These are phyloP conservation scores for Spizellomyces punctatus DNA, from an alignment of 192 early-diverging fungal species.

Conservation along the genomic window DNA sequence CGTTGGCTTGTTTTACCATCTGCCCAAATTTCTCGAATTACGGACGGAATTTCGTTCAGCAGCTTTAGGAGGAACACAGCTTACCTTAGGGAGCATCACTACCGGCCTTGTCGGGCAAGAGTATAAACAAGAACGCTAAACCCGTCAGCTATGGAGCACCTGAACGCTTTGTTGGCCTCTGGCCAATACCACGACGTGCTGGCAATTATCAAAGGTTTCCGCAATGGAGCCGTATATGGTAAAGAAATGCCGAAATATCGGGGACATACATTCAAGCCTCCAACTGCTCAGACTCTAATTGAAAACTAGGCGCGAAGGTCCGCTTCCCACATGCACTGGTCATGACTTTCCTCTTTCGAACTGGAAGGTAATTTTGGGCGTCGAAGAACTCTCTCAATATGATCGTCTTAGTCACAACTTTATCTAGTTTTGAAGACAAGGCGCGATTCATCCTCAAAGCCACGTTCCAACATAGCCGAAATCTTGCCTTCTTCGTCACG, in stretches of 20 bases:
- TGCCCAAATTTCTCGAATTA: too few relatives aligned
- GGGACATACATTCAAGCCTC: too few relatives aligned
- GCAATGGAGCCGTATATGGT: conserved; percentile 96
- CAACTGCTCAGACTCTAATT: background rate
- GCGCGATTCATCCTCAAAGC: conserved; percentile 74
- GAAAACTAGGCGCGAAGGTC: conserved; percentile 72
- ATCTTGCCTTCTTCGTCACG: conserved; percentile 88
- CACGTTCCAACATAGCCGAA: conserved; percentile 85
- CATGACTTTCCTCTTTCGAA: conserved; percentile 93
- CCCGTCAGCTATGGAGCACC: background rate
- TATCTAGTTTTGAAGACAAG: conserved; percentile 74
- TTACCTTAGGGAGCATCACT: too few relatives aligned
- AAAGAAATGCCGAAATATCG: background rate
- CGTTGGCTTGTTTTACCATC: too few relatives aligned
- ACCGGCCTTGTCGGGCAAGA: too few relatives aligned
- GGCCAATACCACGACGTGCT: conserved; percentile 73
- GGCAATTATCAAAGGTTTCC: conserved; percentile 85
- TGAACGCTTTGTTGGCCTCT: conserved; percentile 32
- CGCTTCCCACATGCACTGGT: conserved; percentile 96
- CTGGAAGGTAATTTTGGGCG: conserved; percentile 65
- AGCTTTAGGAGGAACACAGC: too few relatives aligned
- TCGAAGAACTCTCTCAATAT: background rate
- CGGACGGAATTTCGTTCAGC: too few relatives aligned
- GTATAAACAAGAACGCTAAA: too few relatives aligned
- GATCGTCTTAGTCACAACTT: background rate